Percentiles rank a stretch among this genome's conserved stretches.
phyloP scores from a whole-genome alignment of 1,284 basidiomycete species.

The Coriolopsis trogii region DNA sequence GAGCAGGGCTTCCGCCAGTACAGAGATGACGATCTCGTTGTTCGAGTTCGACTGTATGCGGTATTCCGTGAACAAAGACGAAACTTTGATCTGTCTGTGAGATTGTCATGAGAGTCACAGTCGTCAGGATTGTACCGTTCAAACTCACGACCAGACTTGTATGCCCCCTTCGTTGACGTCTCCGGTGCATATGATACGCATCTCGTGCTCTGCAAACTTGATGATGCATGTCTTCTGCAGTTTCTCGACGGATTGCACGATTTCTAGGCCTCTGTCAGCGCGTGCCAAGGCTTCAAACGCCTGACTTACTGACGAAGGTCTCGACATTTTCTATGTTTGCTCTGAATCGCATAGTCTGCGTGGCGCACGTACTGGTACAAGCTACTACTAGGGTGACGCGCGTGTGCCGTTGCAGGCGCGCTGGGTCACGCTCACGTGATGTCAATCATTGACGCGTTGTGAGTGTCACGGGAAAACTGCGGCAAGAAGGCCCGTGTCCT shows the following conservation, averaged over 20 bases:
- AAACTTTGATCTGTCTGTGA: conserved; percentile 59
- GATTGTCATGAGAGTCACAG: not conserved
- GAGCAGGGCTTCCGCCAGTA: conserved; percentile 76
- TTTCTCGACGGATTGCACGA: conserved; percentile 79
- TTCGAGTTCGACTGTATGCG: conserved; percentile 87
- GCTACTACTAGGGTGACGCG: too few species aligned
- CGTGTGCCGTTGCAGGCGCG: too few species aligned
- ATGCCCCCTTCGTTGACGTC: conserved; percentile 84
- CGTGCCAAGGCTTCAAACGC: not conserved
- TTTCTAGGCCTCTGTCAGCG: conserved; percentile 45
- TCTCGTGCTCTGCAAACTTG: conserved; percentile 73
- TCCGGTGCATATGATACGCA: conserved; percentile 84
- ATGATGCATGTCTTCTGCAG: conserved; percentile 84
- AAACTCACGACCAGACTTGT: conserved; percentile 93
- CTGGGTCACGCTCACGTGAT: too few species aligned
- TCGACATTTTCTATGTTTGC: conserved; percentile 21
- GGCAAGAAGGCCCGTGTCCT: too few species aligned
- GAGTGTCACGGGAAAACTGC: too few species aligned
- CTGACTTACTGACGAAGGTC: conserved; percentile 15
- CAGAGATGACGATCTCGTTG: conserved; percentile 79
- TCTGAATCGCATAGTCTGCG: conserved; percentile 17
- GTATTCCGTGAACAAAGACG: conserved; percentile 80
- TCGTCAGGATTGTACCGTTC: conserved; percentile 10
- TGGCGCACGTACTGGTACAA: too few species aligned
- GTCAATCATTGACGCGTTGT: too few species aligned